Conservation (phyloP, 2,329 filamentous ascomycete genomes). For the Fonsecaea multimorphosa region DNA sequence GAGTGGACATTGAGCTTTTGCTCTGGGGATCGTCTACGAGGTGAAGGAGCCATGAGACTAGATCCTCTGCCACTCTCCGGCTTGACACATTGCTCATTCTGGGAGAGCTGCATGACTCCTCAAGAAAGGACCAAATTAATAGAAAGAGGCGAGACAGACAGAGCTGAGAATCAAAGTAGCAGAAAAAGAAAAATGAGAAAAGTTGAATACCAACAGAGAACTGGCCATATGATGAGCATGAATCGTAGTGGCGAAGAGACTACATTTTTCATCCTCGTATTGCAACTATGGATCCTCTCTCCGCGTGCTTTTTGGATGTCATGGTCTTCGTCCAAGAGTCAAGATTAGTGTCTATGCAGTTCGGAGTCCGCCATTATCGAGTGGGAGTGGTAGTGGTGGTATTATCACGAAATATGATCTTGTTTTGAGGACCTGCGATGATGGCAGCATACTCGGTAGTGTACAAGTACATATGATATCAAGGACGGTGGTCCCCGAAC, state of each 20-base stretch:
- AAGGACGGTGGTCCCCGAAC: conserved; percentile 21
- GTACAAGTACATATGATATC: not conserved
- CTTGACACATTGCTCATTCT: not conserved
- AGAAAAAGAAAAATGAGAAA: conserved; percentile 19
- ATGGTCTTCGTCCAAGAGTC: no score
- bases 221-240: not conserved
- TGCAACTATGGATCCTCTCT: not conserved
- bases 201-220: conserved; percentile 1
- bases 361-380: no score
- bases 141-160: conserved; percentile 10
- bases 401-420: no score
- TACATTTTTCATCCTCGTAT: not conserved
- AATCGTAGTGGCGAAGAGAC: not conserved
- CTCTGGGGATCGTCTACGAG: not conserved
- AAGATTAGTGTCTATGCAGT: no score
- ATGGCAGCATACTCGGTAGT: no score
- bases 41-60: not conserved
- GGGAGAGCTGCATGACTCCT: conserved; percentile 2
- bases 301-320: not conserved
- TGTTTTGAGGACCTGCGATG: no score
- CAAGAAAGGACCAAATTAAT: conserved; percentile 5
- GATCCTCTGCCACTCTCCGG: not conserved
- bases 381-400: no score
- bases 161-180: conserved; percentile 12
- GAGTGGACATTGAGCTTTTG: not conserved